Evolutionary conservation across 306 rosid species (phyloP).

Genomic region (Casuarina glauca): DNA sequence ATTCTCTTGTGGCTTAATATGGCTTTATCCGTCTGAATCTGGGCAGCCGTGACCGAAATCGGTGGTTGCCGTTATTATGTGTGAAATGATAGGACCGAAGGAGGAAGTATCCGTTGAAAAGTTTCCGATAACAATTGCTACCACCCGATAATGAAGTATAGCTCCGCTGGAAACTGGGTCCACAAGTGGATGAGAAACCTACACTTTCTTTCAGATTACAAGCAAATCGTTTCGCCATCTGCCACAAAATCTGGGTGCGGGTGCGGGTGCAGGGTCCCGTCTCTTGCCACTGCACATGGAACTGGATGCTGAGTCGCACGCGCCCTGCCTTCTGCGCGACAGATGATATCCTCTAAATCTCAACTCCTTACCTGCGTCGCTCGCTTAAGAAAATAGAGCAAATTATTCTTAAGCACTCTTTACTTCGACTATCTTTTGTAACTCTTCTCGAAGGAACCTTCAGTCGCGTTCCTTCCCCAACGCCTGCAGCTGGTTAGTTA

Average conservation of each 20-base stretch:
- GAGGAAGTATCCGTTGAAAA: background rate
- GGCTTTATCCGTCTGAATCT: no score
- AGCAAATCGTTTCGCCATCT: background rate
- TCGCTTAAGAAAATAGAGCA: no score
- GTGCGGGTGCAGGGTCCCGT: background rate
- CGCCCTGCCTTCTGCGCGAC: background rate
- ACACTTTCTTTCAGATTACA: background rate
- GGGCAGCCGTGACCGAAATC: background rate
- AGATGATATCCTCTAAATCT: no score
- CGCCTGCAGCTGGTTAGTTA: no score
- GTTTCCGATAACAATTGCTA: background rate
- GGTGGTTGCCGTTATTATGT: background rate
- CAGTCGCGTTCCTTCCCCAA: no score
- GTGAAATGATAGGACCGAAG: background rate
- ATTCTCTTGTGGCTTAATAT: no score
- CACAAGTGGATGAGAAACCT: background rate
- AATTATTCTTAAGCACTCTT: no score
- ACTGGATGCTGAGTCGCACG: background rate
- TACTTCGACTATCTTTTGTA: no score
- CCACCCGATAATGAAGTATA: background rate
- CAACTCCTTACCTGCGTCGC: no score
- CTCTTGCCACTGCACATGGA: background rate
- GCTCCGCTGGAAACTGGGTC: background rate
- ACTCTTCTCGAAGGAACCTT: no score
- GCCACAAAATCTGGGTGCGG: background rate